phyloP scores from a whole-genome alignment of 768 basidiomycete species.

The Boletus rubropictus region DNA sequence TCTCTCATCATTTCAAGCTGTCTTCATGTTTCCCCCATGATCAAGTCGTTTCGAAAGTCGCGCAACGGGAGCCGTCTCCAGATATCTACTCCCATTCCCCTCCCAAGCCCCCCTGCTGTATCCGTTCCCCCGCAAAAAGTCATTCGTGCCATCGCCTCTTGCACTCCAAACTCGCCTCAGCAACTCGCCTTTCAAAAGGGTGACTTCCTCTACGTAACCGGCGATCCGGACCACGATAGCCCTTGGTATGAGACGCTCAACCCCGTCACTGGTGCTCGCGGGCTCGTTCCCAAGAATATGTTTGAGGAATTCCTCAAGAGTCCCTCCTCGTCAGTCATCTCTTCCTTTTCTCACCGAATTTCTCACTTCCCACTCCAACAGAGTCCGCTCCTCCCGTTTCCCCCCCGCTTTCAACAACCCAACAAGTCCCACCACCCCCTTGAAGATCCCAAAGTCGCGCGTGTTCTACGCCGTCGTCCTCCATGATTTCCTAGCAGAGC shows the following conservation, averaged over 20 bases:
- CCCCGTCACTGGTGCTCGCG: constrained; percentile 84
- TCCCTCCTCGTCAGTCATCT: constrained; percentile 36
- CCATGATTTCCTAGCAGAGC: constrained; percentile 93
- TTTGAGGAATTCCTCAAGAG: constrained; percentile 90
- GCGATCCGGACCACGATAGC: constrained; percentile 53
- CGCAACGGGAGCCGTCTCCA: constrained; percentile 47
- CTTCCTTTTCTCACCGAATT: not conserved
- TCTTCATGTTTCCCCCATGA: constrained; percentile 27
- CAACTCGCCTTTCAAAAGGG: constrained; percentile 89
- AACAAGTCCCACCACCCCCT: constrained; percentile 29
- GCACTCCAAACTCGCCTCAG: constrained; percentile 68
- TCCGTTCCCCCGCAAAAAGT: constrained; percentile 90
- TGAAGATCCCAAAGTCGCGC: constrained; percentile 40
- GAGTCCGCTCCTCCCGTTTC: constrained; percentile 39
- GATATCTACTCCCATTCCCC: constrained; percentile 63
- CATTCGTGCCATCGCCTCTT: constrained; percentile 72
- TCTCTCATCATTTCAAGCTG: not conserved
- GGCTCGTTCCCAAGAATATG: constrained; percentile 78
- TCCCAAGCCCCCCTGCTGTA: constrained; percentile 48
- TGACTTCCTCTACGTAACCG: constrained; percentile 95
- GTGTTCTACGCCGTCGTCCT: constrained; percentile 93
- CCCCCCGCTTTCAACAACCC: constrained; percentile 14
- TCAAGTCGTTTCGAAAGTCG: constrained; percentile 83
- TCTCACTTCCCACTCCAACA: constrained; percentile 14
- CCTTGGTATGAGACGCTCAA: constrained; percentile 94